These are phyloP conservation scores for Epicoccum nigrum DNA, from an alignment of 2,329 filamentous ascomycete species.

Conservation along the genomic window DNA sequence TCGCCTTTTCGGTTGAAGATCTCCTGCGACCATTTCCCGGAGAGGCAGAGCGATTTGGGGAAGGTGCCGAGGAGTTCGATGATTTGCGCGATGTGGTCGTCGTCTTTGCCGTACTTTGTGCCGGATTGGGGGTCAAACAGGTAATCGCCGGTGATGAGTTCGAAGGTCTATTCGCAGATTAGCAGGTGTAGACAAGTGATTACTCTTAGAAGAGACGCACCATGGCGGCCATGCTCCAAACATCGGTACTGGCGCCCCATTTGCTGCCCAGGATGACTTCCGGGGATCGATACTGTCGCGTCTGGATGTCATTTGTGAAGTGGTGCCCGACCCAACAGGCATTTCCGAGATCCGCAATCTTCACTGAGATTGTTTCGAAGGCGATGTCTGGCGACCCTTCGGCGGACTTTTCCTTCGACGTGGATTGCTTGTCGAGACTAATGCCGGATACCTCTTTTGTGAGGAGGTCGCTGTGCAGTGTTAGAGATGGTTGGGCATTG, in stretches of 20 bases:
- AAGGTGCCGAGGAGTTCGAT: constrained; percentile 95
- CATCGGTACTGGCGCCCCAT: constrained; percentile 99
- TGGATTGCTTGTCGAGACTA: constrained; percentile 74
- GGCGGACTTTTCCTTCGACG: constrained; percentile 60
- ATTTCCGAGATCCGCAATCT: constrained; percentile 97
- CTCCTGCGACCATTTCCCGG: constrained; percentile 96
- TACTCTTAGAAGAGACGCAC: constrained; percentile 61
- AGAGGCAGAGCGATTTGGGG: constrained; percentile 87
- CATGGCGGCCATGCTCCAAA: constrained; percentile 99
- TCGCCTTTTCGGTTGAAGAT: constrained; percentile 99
- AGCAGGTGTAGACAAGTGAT: neutral
- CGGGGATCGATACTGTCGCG: constrained; percentile 92
- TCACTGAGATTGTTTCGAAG: constrained; percentile 91
- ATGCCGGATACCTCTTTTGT: constrained; percentile 95
- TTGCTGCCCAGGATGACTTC: constrained; percentile 96
- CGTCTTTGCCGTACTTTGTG: constrained; percentile 98
- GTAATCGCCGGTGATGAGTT: constrained; percentile 97
- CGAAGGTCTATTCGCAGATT: constrained; percentile 72
- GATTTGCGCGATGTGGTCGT: constrained; percentile 98
- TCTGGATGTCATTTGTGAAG: constrained; percentile 99
- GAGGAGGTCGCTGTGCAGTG: constrained; percentile 72
- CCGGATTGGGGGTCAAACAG: constrained; percentile 98
- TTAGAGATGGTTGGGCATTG: constrained; percentile 1
- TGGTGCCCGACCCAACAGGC: constrained; percentile 99
- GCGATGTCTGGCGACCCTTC: constrained; percentile 66